A percentile compares a stretch with the other conserved stretches of the same genome.
Evolutionary conservation across 2,329 filamentous ascomycete species (phyloP).

Genomic region (Dothideomycetes sp.): DNA sequence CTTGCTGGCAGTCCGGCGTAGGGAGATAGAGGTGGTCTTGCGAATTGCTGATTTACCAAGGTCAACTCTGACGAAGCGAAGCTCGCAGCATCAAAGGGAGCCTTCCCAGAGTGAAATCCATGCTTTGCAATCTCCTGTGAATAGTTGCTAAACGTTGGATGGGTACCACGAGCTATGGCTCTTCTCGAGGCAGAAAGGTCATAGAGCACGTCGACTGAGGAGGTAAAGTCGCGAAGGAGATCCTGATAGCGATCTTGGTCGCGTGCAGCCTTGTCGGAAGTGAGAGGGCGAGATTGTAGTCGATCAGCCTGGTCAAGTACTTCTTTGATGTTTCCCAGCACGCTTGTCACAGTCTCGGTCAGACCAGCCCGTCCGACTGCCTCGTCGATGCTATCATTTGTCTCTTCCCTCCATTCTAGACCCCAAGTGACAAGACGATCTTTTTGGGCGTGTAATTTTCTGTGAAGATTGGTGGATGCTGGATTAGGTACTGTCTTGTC

Average conservation of each 20-base stretch:
- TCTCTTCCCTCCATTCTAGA: constrained; percentile 63
- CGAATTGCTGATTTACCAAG: constrained; percentile 21
- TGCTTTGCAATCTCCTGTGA: constrained; percentile 7
- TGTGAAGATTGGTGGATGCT: constrained; percentile 62
- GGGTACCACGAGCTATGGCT: constrained; percentile 30
- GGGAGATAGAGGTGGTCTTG: constrained; percentile 23
- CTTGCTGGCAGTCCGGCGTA: constrained; percentile 33
- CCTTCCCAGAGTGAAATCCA: constrained; percentile 10
- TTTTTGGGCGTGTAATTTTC: constrained; percentile 71
- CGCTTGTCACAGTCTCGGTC: constrained; percentile 67
- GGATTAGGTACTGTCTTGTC: constrained; percentile 53
- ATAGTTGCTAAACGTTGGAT: constrained; percentile 23
- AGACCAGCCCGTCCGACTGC: constrained; percentile 58
- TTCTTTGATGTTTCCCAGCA: constrained; percentile 72
- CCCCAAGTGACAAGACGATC: constrained; percentile 73
- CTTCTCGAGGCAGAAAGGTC: constrained; percentile 61
- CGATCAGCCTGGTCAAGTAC: constrained; percentile 68
- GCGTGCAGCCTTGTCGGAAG: constrained; percentile 36
- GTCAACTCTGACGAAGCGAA: constrained; percentile 14
- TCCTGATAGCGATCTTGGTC: constrained; percentile 68
- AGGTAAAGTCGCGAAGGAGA: constrained; percentile 62
- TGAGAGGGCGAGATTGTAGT: constrained; percentile 46
- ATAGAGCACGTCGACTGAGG: constrained; percentile 70
- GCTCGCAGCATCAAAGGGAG: constrained; percentile 12
- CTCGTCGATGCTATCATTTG: constrained; percentile 57